phyloP scores from a whole-genome alignment of 1,284 basidiomycete genomes.

The Leccinum pachyderme region DNA sequence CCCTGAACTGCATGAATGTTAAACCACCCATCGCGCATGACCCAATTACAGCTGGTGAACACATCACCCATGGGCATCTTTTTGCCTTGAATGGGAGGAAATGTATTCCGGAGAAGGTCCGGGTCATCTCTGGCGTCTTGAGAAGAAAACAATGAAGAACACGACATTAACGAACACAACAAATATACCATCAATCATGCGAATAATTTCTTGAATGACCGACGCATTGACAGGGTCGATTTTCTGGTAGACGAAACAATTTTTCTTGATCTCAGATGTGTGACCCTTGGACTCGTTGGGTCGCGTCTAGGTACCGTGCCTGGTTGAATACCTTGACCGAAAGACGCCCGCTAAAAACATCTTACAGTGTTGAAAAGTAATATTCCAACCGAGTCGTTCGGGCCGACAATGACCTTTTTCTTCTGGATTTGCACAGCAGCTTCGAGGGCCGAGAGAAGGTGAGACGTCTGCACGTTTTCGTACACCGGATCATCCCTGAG shows the following conservation, averaged over 20 bases:
- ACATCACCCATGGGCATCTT: constrained; percentile 77
- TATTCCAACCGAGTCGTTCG: constrained; percentile 86
- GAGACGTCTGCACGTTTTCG: constrained; percentile 61
- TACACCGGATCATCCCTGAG: constrained; percentile 62
- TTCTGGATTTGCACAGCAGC: constrained; percentile 85
- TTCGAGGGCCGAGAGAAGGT: constrained; percentile 71
- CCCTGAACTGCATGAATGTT: neutral
- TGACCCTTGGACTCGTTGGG: constrained; percentile 49
- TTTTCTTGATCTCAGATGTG: constrained; percentile 71
- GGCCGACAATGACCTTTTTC: constrained; percentile 85
- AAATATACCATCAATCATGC: constrained; percentile 66
- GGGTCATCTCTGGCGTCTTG: constrained; percentile 60
- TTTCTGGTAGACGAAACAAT: constrained; percentile 74
- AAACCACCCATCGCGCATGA: constrained; percentile 79
- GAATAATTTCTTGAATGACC: constrained; percentile 72
- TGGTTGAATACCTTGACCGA: constrained; percentile 3
- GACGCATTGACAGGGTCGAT: constrained; percentile 79
- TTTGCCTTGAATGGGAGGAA: constrained; percentile 58
- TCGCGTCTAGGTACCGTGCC: constrained; percentile 42
- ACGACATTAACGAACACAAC: neutral
- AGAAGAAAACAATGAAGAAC: constrained; percentile 9
- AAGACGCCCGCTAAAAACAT: neutral
- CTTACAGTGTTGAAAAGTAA: constrained; percentile 91
- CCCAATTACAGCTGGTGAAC: constrained; percentile 84
- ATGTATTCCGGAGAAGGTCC: constrained; percentile 49